Evolutionary conservation across 441 rosid species (phyloP).

Genomic region (Erysimum cheiri): DNA sequence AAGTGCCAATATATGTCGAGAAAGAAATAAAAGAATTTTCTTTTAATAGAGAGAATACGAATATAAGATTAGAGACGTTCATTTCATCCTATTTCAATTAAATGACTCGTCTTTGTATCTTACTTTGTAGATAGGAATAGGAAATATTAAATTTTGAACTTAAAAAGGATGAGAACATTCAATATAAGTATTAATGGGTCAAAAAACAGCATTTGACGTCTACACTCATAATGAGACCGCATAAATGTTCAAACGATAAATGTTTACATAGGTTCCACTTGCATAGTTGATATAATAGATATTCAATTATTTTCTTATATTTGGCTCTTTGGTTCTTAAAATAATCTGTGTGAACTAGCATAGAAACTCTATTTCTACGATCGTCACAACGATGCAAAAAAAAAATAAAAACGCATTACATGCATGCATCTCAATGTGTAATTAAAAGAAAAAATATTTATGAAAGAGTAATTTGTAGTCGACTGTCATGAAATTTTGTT

Average conservation of each 20-base stretch:
- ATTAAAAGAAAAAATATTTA: no score
- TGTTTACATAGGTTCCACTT: not conserved
- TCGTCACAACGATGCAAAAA: not conserved
- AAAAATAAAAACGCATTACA: no score
- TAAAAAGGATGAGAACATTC: not conserved
- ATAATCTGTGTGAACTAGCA: not conserved
- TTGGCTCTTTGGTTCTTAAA: not conserved
- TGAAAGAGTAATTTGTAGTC: not conserved
- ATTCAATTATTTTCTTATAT: not conserved
- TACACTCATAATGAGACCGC: not conserved
- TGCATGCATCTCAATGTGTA: no score
- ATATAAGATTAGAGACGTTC: not conserved
- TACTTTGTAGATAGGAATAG: not conserved
- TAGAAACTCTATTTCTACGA: not conserved
- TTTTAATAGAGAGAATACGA: not conserved
- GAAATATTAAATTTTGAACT: not conserved
- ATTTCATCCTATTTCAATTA: not conserved
- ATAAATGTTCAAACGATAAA: not conserved
- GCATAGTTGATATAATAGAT: not conserved
- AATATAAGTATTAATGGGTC: not conserved
- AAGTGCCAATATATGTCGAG: not conserved
- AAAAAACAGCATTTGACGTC: not conserved
- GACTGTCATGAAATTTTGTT: not conserved
- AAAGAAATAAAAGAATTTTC: not conserved
- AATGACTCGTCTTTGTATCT: not conserved